These are phyloP conservation scores for Omphalotus guepiniiformis DNA, from an alignment of 768 basidiomycete species.

Conservation along the genomic window DNA sequence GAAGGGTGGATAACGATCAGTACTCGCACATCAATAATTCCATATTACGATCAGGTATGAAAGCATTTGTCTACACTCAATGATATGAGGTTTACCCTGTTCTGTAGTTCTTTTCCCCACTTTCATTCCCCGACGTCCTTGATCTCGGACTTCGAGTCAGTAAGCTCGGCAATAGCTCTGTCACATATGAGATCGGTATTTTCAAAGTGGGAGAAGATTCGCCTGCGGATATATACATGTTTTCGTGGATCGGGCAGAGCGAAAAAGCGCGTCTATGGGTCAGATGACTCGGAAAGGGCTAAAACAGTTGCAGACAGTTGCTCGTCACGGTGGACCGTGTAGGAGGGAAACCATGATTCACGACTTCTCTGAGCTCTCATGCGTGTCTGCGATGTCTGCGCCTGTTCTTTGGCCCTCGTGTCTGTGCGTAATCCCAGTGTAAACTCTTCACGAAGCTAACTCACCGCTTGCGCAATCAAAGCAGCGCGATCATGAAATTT, in stretches of 20 bases:
- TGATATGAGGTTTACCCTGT: background rate
- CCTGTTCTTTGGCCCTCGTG: too few species aligned
- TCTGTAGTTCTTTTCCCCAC: constrained; percentile 67
- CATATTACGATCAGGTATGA: constrained; percentile 75
- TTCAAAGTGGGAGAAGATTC: constrained; percentile 46
- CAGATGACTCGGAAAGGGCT: constrained; percentile 43
- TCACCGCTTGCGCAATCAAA: too few species aligned
- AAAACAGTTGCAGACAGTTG: constrained; percentile 2
- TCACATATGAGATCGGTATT: constrained; percentile 75
- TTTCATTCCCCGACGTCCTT: constrained; percentile 69
- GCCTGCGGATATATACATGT: constrained; percentile 71
- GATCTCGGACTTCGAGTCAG: constrained; percentile 67
- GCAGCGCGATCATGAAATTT: too few species aligned
- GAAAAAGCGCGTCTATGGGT: constrained; percentile 53
- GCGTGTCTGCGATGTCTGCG: too few species aligned
- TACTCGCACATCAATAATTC: constrained; percentile 81
- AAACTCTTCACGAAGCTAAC: too few species aligned
- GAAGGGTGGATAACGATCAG: constrained; percentile 87
- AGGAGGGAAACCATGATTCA: background rate
- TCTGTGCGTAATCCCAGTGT: too few species aligned
- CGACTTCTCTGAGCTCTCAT: too few species aligned
- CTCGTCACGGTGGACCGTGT: background rate
- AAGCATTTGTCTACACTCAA: constrained; percentile 69
- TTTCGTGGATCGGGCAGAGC: constrained; percentile 61
- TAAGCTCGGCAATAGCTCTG: constrained; percentile 70